Evolutionary conservation across 768 basidiomycete genomes (phyloP).

Genomic region (Tubosaeta brunneosetosa): DNA sequence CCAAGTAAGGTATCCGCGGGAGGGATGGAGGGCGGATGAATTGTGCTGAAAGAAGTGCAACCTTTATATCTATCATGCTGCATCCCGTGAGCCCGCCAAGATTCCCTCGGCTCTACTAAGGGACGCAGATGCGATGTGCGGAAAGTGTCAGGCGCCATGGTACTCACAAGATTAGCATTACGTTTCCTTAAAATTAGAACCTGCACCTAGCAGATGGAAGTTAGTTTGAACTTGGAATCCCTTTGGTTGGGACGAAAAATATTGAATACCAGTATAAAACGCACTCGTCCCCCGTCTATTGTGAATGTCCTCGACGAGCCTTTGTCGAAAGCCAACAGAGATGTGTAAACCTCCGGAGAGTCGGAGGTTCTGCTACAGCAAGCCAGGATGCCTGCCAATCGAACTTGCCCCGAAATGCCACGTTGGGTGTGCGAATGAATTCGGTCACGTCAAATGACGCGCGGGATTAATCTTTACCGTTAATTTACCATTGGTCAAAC

Average conservation of each 20-base stretch:
- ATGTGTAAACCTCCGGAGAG: neutral
- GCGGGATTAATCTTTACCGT: neutral
- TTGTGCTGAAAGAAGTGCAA: too few relatives aligned
- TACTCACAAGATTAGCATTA: neutral
- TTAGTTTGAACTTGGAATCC: neutral
- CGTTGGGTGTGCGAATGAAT: neutral
- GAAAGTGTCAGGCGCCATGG: too few relatives aligned
- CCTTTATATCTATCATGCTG: too few relatives aligned
- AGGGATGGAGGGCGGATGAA: neutral
- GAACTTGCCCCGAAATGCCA: neutral
- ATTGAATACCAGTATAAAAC: neutral
- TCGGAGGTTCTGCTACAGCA: conserved; percentile 3
- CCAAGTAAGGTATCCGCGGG: neutral
- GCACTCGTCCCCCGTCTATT: neutral
- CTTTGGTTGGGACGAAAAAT: neutral
- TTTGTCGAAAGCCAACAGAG: neutral
- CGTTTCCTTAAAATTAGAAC: neutral
- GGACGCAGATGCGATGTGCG: neutral
- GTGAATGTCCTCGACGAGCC: neutral
- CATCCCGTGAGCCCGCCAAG: conserved; percentile 5
- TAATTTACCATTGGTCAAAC: too few relatives aligned
- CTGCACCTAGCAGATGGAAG: neutral
- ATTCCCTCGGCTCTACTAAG: neutral
- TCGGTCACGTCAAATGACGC: neutral
- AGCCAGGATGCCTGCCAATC: conserved; percentile 1